These are phyloP conservation scores for Rhizopus stolonifer DNA, from an alignment of 371 early-diverging fungal species.

Conservation along the genomic window DNA sequence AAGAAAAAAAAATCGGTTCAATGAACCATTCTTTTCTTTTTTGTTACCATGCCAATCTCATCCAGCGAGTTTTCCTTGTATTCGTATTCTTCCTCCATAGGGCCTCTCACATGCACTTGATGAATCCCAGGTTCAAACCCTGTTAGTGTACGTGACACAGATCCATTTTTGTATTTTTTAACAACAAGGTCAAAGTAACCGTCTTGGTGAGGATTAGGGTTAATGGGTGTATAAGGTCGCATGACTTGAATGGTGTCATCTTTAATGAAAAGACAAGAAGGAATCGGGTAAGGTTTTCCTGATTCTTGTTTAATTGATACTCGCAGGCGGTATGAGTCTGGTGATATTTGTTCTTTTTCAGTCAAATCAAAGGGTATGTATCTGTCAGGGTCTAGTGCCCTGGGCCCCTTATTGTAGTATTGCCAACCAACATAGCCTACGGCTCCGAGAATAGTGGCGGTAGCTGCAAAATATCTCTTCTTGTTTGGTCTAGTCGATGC, in stretches of 20 bases:
- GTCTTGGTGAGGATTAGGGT: conserved; percentile 40
- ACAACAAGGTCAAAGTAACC: conserved; percentile 62
- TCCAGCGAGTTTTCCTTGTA: conserved; percentile 38
- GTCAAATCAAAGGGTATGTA: conserved; percentile 31
- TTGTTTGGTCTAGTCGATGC: neutral
- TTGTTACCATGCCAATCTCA: conserved; percentile 67
- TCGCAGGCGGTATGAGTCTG: conserved; percentile 36
- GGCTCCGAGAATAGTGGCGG: neutral
- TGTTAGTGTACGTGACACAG: conserved; percentile 51
- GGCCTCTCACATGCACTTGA: conserved; percentile 58
- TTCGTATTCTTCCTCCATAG: conserved; percentile 51
- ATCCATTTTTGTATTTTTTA: conserved; percentile 58
- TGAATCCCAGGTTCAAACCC: conserved; percentile 26
- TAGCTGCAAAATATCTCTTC: neutral
- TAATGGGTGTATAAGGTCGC: conserved; percentile 65
- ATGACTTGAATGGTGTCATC: conserved; percentile 70
- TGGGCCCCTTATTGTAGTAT: conserved; percentile 6
- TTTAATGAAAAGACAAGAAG: conserved; percentile 60
- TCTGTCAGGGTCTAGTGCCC: conserved; percentile 21
- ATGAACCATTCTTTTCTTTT: neutral
- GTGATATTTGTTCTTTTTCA: conserved; percentile 29
- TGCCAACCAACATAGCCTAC: conserved; percentile 13
- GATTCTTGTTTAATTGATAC: conserved; percentile 19
- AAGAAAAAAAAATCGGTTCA: no score
- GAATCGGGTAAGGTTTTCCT: conserved; percentile 31